Base-by-base conservation (phyloP, 352 stramenopile species). In the Globisporangium apiculatum region DNA sequence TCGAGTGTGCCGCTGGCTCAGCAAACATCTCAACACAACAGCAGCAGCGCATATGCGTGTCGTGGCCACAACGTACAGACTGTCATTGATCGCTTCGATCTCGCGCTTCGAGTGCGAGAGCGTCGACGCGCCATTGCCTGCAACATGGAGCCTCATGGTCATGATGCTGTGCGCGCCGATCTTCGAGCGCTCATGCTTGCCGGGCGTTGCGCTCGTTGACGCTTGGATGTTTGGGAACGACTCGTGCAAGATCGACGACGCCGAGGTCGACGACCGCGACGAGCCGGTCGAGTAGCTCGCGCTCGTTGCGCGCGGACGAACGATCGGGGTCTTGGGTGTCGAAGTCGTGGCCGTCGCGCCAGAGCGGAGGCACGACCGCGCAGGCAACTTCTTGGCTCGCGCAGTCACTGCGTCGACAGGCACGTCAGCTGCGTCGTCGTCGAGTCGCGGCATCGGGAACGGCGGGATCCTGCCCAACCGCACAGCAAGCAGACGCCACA, bases 1-100 rank as follows among this genome's bases (percentile, higher is more conserved):
- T 46, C 31, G 35, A 11, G 10, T 24, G 18, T n/a, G 49, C 35
- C 24, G 11, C 6, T 9, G 7, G 15, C 9, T 18, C 15, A 18
- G 37, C 10, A 49, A 43, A n/a, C 42, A 58, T 5, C 42, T 14
- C 12, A 52, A 35, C 3, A 24, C 42, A 35, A 14, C 17, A 3
- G 24, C 24, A 31, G 24, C 24, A 31, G 24, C 24, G 24, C 24
- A 31, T 31, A 31, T 31, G 24, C 24, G 24, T 31, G 24, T 31
- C 24, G 24, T 31, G 24, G 24, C 24, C 7, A 58, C 37, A 53
- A 69, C 63, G 35, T 72, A 89, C 79, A 94, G 64, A 41, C 73
- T 89, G 59, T 91, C 87, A 64, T 94, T 94, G 63, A 94, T 94
- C 2, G 80, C 75, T 45, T 88, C 74, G 12, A 92, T 85, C 37